Percentiles rank a stretch among this genome's conserved stretches.
These are phyloP conservation scores for Silene conica DNA, from an alignment of 148 eudicot genomes.

Conservation along the genomic window DNA sequence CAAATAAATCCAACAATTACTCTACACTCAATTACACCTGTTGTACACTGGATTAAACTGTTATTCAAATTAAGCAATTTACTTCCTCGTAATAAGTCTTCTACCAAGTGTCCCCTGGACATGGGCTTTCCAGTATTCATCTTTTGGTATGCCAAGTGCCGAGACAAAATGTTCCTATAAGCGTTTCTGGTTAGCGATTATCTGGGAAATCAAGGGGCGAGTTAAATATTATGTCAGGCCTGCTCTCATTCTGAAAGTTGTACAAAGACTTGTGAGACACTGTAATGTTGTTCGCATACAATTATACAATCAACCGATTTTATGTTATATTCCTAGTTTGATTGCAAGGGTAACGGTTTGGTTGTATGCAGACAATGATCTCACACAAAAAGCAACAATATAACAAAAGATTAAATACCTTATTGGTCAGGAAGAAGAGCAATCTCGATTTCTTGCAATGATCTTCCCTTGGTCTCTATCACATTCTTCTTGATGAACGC, in stretches of 20 bases:
- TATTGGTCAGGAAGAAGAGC: slow-evolving; percentile 76
- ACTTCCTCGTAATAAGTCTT: neutral
- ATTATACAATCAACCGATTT: too few species aligned
- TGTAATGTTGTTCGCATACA: too few species aligned
- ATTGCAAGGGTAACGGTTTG: neutral
- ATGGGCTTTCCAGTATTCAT: neutral
- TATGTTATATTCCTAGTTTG: too few species aligned
- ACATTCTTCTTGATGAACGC: slow-evolving; percentile 79
- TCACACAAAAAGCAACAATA: neutral
- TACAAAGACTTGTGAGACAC: too few species aligned
- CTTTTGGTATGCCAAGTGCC: neutral
- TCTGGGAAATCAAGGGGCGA: slow-evolving; percentile 3
- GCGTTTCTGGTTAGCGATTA: neutral
- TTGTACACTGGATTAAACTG: neutral
- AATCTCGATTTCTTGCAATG: slow-evolving; percentile 96
- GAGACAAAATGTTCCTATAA: neutral
- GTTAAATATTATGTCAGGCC: neutral
- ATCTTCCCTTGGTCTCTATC: slow-evolving; percentile 90
- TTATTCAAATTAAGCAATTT: neutral
- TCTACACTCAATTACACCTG: neutral
- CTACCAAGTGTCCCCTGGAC: neutral
- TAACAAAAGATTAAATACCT: neutral
- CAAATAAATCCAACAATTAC: neutral
- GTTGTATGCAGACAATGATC: neutral
- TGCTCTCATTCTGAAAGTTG: neutral